A percentile compares a stretch with the other conserved stretches of the same genome.
Conservation (phyloP, 83 land plant species). For the Picea abies region DNA sequence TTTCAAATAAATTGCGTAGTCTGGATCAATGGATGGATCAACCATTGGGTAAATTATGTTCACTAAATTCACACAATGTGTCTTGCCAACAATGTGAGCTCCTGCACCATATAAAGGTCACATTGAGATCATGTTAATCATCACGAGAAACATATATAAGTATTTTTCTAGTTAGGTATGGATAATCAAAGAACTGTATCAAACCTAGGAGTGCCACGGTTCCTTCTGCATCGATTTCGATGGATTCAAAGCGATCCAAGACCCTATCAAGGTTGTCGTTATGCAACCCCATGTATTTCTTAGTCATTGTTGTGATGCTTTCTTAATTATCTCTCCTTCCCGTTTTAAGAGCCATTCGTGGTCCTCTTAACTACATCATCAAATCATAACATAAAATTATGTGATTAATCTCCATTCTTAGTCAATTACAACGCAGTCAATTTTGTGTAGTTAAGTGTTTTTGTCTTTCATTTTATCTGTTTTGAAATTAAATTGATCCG, state of each 20-base stretch:
- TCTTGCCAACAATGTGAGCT: slow-evolving; percentile 64
- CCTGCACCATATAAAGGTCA: slow-evolving; percentile 26
- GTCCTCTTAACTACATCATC: slow-evolving; percentile 52
- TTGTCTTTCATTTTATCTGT: no score
- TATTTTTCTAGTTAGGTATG: not conserved
- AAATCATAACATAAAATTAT: no score
- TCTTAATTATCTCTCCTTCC: slow-evolving; percentile 24
- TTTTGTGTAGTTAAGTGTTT: no score
- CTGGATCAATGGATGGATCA: slow-evolving; percentile 34
- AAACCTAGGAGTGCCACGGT: slow-evolving; percentile 63
- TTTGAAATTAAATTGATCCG: no score
- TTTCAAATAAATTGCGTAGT: no score
- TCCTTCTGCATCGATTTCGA: slow-evolving; percentile 49
- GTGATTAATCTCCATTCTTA: no score
- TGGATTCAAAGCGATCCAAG: slow-evolving; percentile 42
- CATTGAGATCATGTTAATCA: not conserved
- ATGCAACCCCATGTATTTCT: no score
- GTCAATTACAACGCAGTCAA: no score
- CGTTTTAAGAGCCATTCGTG: slow-evolving; percentile 43
- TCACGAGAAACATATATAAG: not conserved
- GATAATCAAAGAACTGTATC: not conserved
- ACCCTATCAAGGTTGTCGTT: slow-evolving; percentile 13
- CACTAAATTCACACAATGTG: not conserved
- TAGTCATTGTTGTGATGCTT: no score
- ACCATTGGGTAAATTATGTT: no score